These are phyloP conservation scores for Funneliformis caledonium DNA, from an alignment of 371 early-diverging fungal genomes.

Conservation along the genomic window DNA sequence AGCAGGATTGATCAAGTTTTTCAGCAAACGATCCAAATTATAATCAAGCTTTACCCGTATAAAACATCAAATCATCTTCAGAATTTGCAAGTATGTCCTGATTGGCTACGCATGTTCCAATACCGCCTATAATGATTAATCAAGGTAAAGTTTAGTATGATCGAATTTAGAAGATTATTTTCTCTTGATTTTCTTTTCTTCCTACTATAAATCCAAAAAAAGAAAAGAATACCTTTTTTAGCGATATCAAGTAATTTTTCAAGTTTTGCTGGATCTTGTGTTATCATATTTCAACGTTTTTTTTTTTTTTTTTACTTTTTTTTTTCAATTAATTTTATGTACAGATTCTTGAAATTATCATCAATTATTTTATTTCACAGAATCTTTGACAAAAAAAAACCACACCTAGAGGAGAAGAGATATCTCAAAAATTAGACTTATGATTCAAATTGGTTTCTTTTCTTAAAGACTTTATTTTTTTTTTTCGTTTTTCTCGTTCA, in stretches of 20 bases:
- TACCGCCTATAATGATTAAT: conserved; percentile 19
- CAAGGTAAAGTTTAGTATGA: neutral
- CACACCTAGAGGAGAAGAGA: no score
- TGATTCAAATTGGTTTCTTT: neutral
- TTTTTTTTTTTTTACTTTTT: no score
- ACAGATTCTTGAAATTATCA: neutral
- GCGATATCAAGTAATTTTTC: conserved; percentile 36
- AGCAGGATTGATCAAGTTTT: neutral
- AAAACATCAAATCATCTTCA: conserved; percentile 40
- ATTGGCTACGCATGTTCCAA: conserved; percentile 31
- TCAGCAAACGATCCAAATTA: neutral
- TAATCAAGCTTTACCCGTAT: conserved; percentile 16
- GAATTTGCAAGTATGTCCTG: conserved; percentile 31
- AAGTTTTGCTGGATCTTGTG: conserved; percentile 16
- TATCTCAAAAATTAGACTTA: no score
- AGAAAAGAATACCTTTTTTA: conserved; percentile 19
- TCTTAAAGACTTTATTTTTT: neutral
- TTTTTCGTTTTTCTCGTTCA: neutral
- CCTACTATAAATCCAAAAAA: neutral
- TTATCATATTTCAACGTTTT: conserved; percentile 16
- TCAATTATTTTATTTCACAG: no score
- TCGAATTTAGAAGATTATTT: neutral
- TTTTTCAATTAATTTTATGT: no score
- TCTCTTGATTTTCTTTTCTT: neutral
- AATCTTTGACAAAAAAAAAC: no score